phyloP scores from a whole-genome alignment of 352 stramenopile genomes.

The Phytophthora crassamura region DNA sequence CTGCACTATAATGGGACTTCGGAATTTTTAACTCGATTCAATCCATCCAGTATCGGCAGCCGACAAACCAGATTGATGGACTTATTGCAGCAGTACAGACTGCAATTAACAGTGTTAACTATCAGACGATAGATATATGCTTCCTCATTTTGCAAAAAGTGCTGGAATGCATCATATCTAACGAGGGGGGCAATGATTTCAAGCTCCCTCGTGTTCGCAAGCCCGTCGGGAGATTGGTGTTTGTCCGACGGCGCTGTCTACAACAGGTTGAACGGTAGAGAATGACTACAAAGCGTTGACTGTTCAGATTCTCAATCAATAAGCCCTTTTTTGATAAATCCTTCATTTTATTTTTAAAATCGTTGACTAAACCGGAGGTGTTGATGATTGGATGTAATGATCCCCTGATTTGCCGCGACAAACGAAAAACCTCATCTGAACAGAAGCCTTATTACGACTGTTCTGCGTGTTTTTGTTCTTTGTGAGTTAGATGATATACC shows the following conservation, averaged over 20 bases:
- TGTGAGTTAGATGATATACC: no score
- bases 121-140: background rate
- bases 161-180: constrained; percentile 2
- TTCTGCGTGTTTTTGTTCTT: no score
- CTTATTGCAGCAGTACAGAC: background rate
- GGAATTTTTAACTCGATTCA: constrained; percentile 15
- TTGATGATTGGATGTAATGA: background rate
- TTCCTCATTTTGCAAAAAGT: constrained; percentile 18
- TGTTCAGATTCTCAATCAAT: constrained; percentile 4
- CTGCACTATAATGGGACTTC: constrained; percentile 11
- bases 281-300: constrained; percentile 1
- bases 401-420: background rate
- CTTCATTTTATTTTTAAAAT: no score
- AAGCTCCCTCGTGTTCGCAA: constrained; percentile 10
- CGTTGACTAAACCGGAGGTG: no score
- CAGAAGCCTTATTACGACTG: no score
- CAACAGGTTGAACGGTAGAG: background rate
- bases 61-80: constrained; percentile 6
- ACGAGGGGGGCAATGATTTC: constrained; percentile 7
- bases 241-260: background rate
- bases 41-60: constrained; percentile 3
- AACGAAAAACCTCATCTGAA: no score
- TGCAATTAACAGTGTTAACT: constrained; percentile 1
- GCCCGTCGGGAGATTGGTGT: background rate
- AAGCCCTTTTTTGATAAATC: background rate